Base-by-base conservation (phyloP, 2,329 filamentous ascomycete genomes). In the Ceratocystis ficicola region DNA sequence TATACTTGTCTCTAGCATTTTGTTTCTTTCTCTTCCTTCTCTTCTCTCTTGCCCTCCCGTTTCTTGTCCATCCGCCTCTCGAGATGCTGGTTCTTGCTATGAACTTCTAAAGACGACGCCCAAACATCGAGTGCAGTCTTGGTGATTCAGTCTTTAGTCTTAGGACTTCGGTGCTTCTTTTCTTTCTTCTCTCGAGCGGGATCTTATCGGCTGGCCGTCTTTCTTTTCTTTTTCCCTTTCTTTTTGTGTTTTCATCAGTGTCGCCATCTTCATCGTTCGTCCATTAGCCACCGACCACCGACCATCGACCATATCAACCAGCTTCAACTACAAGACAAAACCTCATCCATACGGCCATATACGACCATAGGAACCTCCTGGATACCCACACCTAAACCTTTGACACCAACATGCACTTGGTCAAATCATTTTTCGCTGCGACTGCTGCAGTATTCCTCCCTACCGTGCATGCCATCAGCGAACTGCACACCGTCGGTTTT, bases 401-500 rank as follows among this genome's bases (percentile, higher is more conserved):
- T 5, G 20, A 41, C 25, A 8, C 32, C n/a, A 62, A 28, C 36
- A 65, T 65, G 63, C 48, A 59, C 44, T 44, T 62, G 48, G 36
- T 44, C 32, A 63, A 41, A 52, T 20, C 66, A 6, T 25, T 65
- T 30, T 60, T 65, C 22, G 64, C 60, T 46, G 71, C 75, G 65
- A 73, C 77, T 22, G 65, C 70, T 12, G 72, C 74, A 63, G 72
- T 74, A 63, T 72, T 80, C 59, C 71, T 74, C 17, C 74, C 73
- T 62, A 76, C 79, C 67, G 86, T 81, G 65, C 73, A 88, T 67
- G 89, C 83, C 66, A 80, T 77, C 68, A 85, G 93, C 70, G 79
- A 95, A 67, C 83, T 99, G 67, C 83, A 86, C 73, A 96, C 92
- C 28, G 83, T 82, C 69, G 89, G 91, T 67, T 95, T 94, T 77